Percentiles rank a stretch among this genome's conserved stretches.
Conservation (phyloP, 805 yeast genomes). For the Barnettozyma californica region DNA sequence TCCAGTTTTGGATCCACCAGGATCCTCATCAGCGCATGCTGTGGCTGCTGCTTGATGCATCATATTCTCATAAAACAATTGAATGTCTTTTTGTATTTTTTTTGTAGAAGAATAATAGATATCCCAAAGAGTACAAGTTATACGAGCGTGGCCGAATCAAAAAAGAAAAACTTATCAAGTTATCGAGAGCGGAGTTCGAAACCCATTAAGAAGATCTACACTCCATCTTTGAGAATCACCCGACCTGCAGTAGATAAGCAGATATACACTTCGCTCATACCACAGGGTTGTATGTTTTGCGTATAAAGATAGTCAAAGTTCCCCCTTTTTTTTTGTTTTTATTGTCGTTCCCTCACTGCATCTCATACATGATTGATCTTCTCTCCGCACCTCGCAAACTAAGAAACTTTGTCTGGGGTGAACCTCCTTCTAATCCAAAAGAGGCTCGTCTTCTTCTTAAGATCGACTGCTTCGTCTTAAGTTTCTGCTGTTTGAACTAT, state of each 20-base stretch:
- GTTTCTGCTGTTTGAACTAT: constrained; percentile 19
- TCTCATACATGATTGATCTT: constrained; percentile 7
- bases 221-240: not conserved
- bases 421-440: constrained; percentile 19
- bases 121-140: not conserved
- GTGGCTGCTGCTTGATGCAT: constrained; percentile 3
- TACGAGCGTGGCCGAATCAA: not conserved
- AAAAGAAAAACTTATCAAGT: not conserved
- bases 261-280: not conserved
- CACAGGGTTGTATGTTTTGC: not conserved
- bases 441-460: constrained; percentile 21
- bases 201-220: not conserved
- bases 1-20: not conserved
- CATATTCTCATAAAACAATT: not conserved
- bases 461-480: constrained; percentile 24
- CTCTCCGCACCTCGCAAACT: constrained; percentile 11
- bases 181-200: not conserved
- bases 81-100: too few species aligned
- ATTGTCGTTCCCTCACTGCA: not conserved
- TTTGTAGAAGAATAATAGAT: not conserved
- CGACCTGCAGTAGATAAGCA: not conserved
- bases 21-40: constrained; percentile 3
- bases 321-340: too few species aligned
- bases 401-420: constrained; percentile 22
- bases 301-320: not conserved